Evolutionary conservation across 495 filamentous ascomycete species (phyloP).

Genomic region (Durotheca rogersii): DNA sequence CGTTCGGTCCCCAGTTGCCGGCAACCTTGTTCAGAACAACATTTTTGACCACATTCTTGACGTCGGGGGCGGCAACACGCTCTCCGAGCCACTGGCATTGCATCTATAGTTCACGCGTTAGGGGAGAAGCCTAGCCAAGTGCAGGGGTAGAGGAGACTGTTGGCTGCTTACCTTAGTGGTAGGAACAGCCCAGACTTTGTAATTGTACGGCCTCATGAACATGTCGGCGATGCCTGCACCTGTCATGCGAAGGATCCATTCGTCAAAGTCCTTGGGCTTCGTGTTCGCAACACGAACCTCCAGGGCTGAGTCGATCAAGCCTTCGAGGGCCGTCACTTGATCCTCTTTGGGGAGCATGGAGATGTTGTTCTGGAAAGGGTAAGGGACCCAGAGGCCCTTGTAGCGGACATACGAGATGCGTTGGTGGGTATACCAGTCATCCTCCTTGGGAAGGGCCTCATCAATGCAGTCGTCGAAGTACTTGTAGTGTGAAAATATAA

Average conservation of each 20-base stretch:
- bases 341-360: constrained; percentile 97
- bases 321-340: constrained; percentile 91
- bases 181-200: constrained; percentile 99
- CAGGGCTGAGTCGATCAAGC: constrained; percentile 93
- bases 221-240: constrained; percentile 87
- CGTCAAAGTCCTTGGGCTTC: constrained; percentile 95
- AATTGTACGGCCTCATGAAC: constrained; percentile 99
- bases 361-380: constrained; percentile 99
- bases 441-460: constrained; percentile 87
- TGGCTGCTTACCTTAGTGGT: constrained; percentile 80
- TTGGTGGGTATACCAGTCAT: constrained; percentile 97
- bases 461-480: constrained; percentile 99
- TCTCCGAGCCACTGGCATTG: constrained; percentile 99
- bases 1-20: constrained; percentile 97
- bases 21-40: constrained; percentile 95
- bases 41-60: constrained; percentile 93
- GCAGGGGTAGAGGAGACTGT: too few species aligned
- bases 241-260: constrained; percentile 96
- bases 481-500: constrained; percentile 99
- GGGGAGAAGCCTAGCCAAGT: neutral
- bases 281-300: constrained; percentile 80
- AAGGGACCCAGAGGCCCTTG: constrained; percentile 94
- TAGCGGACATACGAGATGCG: constrained; percentile 98
- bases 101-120: constrained; percentile 63
- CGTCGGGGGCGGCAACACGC: constrained; percentile 94